phyloP scores from a whole-genome alignment of 1,139 yeast species.

The Lodderomyces pseudojiufengensis region DNA sequence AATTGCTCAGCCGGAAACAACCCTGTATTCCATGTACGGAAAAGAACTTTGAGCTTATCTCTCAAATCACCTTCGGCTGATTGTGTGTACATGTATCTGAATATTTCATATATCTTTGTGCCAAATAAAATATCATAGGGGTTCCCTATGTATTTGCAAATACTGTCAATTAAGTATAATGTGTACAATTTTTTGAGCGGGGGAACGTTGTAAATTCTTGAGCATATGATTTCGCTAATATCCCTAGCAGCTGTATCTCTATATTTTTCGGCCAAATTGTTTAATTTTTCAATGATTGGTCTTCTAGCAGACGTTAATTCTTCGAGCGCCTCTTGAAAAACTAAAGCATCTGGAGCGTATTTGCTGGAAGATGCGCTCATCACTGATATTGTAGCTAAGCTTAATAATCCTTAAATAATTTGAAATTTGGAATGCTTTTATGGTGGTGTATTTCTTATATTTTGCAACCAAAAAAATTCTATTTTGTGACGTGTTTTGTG shows the following conservation, averaged over 20 bases:
- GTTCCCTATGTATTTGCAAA: conserved; percentile 42
- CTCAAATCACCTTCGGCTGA: conserved; percentile 38
- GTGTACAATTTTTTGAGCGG: conserved; percentile 40
- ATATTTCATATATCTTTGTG: conserved; percentile 29
- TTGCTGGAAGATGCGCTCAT: too few relatives aligned
- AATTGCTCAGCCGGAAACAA: conserved; percentile 31
- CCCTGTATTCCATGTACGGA: conserved; percentile 40
- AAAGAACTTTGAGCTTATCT: conserved; percentile 19
- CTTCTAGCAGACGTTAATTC: conserved; percentile 38
- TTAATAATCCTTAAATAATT: too few relatives aligned
- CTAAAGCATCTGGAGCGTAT: too few relatives aligned
- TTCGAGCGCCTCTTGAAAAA: conserved; percentile 27
- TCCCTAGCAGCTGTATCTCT: conserved; percentile 26
- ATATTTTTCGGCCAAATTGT: conserved; percentile 34
- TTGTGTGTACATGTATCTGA: conserved; percentile 37
- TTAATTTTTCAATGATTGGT: conserved; percentile 38
- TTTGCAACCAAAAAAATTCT: too few relatives aligned
- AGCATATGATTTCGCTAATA: conserved; percentile 32
- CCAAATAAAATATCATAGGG: conserved; percentile 42
- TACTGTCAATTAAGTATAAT: conserved; percentile 41
- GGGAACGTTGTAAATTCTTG: conserved; percentile 31
- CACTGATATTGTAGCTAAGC: too few relatives aligned
- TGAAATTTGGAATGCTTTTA: too few relatives aligned
- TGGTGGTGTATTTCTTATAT: too few relatives aligned
- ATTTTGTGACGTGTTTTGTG: too few relatives aligned